Base-by-base conservation (phyloP, 2,329 filamentous ascomycete species). In the Ophiobolus disseminans region DNA sequence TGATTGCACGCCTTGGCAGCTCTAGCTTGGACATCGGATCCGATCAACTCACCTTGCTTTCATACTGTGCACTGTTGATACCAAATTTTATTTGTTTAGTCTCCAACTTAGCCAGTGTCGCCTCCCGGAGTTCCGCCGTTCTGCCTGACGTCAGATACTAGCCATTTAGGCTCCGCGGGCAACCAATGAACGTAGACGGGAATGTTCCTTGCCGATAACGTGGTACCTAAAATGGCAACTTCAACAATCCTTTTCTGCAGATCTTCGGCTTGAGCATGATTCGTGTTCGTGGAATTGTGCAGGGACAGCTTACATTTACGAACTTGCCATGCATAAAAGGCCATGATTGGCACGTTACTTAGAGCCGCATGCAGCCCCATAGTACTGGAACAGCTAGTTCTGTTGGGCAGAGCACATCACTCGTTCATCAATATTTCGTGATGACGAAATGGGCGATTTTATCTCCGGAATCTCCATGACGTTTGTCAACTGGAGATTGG, bases 361-460 rank as follows among this genome's bases (percentile, higher is more conserved):
- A 31, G 34, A 22, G 32, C 41, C 41, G 41, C 22, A 30, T 44
- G 41, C 23, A 16, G 32, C 20, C n/a, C 31, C 41, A 17, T 31
- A 20, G 32, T 37, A 44, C 17, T 9, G 17, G 13, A 17, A 25
- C 22, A 36, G 19, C 25, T 40, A 40, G 38, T 16, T 40, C 23
- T 35, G 22, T 36, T 41, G 20, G 44, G 37, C 17, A 17, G 26
- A 25, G 28, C 36, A 44, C 39, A 38, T 49, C 32, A 30, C 47
- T 46, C 40, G 23, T 42, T 40, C 22, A 51, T 36, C 49, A 46
- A 58, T n/a, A n/a, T 45, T 47, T 30, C 40, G 20, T 37, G 8
- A 58, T 58, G 55, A 58, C 53, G 50, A 47, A 40, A 46, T 55
- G 38, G 25, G 16, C 21, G 25, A 10, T 36, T 43, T 54, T 58